These are phyloP conservation scores for Erysimum cheiri DNA, from an alignment of 441 rosid species.

Conservation along the genomic window DNA sequence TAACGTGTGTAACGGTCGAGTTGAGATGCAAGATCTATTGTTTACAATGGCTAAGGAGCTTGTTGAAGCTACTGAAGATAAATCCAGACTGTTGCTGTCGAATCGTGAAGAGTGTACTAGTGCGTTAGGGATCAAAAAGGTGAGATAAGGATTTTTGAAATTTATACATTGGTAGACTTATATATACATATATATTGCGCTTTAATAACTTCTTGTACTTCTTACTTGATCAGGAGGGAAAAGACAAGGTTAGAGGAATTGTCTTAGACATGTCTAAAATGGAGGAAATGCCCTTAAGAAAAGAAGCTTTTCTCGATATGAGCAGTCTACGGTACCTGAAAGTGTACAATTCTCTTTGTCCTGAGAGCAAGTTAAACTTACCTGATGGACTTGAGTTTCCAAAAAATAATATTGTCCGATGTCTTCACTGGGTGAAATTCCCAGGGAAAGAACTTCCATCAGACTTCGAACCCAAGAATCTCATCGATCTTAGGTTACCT, in stretches of 20 bases:
- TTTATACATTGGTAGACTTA: background rate
- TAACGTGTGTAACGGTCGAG: conserved; percentile 15
- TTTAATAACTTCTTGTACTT: background rate
- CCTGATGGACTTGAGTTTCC: conserved; percentile 15
- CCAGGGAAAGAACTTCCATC: conserved; percentile 14
- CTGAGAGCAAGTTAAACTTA: background rate
- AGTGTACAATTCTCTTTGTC: background rate
- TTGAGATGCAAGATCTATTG: conserved; percentile 3
- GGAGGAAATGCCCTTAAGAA: background rate
- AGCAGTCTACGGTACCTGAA: conserved; percentile 15
- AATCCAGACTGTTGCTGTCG: background rate
- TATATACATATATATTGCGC: background rate
- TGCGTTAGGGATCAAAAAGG: background rate
- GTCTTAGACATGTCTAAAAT: conserved; percentile 21
- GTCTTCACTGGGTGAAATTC: conserved; percentile 14
- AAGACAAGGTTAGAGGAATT: conserved; percentile 12
- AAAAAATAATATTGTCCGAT: background rate
- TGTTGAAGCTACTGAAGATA: background rate
- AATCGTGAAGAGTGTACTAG: background rate
- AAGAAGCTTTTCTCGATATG: background rate
- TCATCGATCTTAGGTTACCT: conserved; percentile 27
- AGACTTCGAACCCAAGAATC: conserved; percentile 22
- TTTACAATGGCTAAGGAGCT: background rate
- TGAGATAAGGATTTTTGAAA: background rate
- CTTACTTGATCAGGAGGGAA: conserved; percentile 8